These are phyloP conservation scores for Halophytophthora batemanensis DNA, from an alignment of 352 stramenopile genomes.

Conservation along the genomic window DNA sequence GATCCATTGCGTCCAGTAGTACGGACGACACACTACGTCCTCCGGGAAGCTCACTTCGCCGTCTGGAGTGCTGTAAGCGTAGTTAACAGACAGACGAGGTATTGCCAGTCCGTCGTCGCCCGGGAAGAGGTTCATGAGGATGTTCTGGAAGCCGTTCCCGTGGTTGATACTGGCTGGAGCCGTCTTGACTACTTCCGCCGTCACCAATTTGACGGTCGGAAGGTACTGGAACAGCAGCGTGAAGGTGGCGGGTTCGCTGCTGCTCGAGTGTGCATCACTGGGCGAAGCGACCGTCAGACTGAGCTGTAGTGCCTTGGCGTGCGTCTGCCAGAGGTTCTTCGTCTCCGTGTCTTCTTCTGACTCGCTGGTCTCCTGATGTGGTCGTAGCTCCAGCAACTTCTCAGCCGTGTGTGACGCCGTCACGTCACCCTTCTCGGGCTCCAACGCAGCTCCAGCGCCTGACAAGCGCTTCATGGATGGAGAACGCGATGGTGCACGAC, in stretches of 20 bases:
- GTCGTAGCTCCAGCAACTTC: conserved; percentile 42
- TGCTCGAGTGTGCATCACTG: conserved; percentile 24
- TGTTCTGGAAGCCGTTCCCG: conserved; percentile 15
- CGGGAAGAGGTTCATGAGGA: conserved; percentile 66
- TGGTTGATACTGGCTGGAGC: conserved; percentile 15
- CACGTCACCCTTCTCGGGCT: conserved; percentile 44
- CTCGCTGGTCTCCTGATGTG: conserved; percentile 23
- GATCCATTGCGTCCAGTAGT: conserved; percentile 77
- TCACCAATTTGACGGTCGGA: conserved; percentile 46
- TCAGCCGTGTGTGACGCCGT: conserved; percentile 31
- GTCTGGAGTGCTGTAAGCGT: conserved; percentile 28
- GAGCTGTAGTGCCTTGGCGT: conserved; percentile 50
- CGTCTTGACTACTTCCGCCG: conserved; percentile 45
- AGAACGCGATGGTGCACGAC: conserved; percentile 44
- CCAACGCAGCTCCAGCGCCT: conserved; percentile 2
- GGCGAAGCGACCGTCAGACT: conserved; percentile 35
- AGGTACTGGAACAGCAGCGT: conserved; percentile 68
- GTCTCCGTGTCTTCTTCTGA: conserved; percentile 30
- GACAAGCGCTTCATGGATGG: conserved; percentile 36
- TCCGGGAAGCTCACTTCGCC: conserved; percentile 47
- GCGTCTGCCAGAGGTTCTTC: conserved; percentile 48
- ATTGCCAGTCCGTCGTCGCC: conserved; percentile 47
- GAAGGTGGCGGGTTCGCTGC: conserved; percentile 32
- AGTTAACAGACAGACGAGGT: conserved; percentile 41
- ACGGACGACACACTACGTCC: conserved; percentile 41